Conservation (phyloP, 305 asterid species). For the Fraxinus latifolia region DNA sequence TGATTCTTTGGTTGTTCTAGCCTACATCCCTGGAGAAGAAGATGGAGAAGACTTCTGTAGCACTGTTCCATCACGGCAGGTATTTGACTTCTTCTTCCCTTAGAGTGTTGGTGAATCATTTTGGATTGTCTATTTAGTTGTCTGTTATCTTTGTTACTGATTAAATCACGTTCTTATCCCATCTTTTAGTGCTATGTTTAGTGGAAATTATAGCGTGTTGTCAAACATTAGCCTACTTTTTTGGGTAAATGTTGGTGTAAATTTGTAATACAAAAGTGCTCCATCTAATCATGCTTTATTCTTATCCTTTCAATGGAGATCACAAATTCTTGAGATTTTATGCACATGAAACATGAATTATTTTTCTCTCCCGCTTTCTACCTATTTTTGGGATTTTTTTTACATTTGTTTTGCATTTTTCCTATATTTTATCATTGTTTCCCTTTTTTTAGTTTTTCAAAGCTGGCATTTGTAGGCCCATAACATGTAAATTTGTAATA, state of each 20-base stretch:
- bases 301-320: not conserved
- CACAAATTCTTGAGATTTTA: not conserved
- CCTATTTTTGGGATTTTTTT: not conserved
- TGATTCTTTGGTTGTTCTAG: constrained; percentile 88
- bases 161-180: not conserved
- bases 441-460: not conserved
- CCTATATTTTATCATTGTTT: not conserved
- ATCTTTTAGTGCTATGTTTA: not conserved
- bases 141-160: not conserved
- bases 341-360: not conserved
- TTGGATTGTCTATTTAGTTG: constrained; percentile 10
- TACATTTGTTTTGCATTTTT: not conserved
- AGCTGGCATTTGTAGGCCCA: constrained; percentile 14
- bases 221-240: not conserved
- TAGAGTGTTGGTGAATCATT: constrained; percentile 1
- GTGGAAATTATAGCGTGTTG: constrained; percentile 1
- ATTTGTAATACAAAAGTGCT: not conserved
- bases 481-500: constrained; percentile 16
- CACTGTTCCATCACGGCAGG: constrained; percentile 85
- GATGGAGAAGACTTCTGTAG: constrained; percentile 81
- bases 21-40: constrained; percentile 81
- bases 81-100: constrained; percentile 30
- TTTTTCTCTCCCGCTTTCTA: constrained; percentile 4
- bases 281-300: constrained; percentile 4
- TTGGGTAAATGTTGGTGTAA: constrained; percentile 15